These are phyloP conservation scores for Vigna mungo DNA, from an alignment of 306 rosid species.

Conservation along the genomic window DNA sequence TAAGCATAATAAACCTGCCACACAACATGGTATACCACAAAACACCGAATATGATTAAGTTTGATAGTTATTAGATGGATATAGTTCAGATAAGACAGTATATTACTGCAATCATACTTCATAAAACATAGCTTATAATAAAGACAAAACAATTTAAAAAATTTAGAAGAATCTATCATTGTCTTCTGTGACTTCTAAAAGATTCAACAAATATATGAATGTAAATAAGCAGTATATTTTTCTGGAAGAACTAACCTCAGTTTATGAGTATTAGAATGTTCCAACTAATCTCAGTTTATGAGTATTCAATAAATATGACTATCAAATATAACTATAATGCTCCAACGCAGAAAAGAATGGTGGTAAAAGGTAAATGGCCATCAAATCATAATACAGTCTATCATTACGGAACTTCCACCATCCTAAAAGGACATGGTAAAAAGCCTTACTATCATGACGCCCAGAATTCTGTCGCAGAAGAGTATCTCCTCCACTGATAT, in stretches of 20 bases:
- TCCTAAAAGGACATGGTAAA: conserved; percentile 24
- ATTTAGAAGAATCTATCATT: conserved; percentile 14
- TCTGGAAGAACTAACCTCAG: not conserved
- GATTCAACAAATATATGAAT: not conserved
- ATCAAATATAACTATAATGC: conserved; percentile 14
- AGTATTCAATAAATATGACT: not conserved
- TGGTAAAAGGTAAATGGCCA: not conserved
- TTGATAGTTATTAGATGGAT: conserved; percentile 1
- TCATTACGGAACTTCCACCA: conserved; percentile 19
- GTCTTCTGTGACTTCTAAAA: conserved; percentile 5
- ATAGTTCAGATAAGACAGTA: conserved; percentile 16
- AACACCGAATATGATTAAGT: conserved; percentile 17
- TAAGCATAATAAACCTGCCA: not conserved
- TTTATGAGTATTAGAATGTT: conserved; percentile 32
- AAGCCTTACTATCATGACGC: conserved; percentile 60
- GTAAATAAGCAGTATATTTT: conserved; percentile 1
- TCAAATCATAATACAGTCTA: conserved; percentile 9
- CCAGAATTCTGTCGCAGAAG: conserved; percentile 57
- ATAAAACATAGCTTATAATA: not conserved
- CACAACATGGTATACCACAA: conserved; percentile 25
- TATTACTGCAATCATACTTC: not conserved
- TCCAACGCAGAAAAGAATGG: not conserved
- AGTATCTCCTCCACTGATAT: conserved; percentile 60
- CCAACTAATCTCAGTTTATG: no score
- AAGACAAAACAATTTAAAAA: not conserved